Base-by-base conservation (phyloP, 2,329 filamentous ascomycete genomes). In the Cryphonectria parasitica region DNA sequence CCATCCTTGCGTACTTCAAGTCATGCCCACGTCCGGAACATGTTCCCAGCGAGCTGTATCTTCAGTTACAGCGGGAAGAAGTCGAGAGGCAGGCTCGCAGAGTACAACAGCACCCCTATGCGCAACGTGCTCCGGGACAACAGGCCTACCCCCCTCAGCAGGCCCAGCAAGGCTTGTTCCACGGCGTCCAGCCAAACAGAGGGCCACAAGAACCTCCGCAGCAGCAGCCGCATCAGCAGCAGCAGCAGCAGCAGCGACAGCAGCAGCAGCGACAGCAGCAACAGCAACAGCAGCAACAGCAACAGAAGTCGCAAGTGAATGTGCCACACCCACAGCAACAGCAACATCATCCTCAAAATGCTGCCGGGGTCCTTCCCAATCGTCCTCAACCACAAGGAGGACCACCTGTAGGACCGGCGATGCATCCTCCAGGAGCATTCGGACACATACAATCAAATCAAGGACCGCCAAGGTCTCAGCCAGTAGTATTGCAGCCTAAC, bases 1-100 rank as follows among this genome's bases (percentile, higher is more conserved):
- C 81, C 13, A 76, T 87, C 58, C 84, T 80, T 1, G 82, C 80
- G 15, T 87, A 85, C 75, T 87, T 84, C 74, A 83, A 81, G 73
- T 78, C 81, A 11, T 76, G 77, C 3, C 84, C 83, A 1, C 78
- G 76, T 31, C 72, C 73, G 0, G 77, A 77, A 19, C 34, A 71
- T n/a, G 11, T 65, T 11, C 64, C 72, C 19, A 68, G 70, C 15
- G 61, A 68, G 65, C 52, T 73, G 45, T 67, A 66, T 34, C 61
- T 65, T n/a, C 49, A 43, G 45, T n/a, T 68, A 15, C 60, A 65
- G n/a, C 13, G 68, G 17, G 72, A 72, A 36, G 39, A 61, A 31
- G 8, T 15, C 6, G 36, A 45, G 25, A 64, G 28, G 25, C 66
- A 43, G 65, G 54, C 25, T 28, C 39, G 36, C 3, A 28, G 17